phyloP scores from a whole-genome alignment of 192 early-diverging fungal genomes.

The Umbelopsis vinacea region DNA sequence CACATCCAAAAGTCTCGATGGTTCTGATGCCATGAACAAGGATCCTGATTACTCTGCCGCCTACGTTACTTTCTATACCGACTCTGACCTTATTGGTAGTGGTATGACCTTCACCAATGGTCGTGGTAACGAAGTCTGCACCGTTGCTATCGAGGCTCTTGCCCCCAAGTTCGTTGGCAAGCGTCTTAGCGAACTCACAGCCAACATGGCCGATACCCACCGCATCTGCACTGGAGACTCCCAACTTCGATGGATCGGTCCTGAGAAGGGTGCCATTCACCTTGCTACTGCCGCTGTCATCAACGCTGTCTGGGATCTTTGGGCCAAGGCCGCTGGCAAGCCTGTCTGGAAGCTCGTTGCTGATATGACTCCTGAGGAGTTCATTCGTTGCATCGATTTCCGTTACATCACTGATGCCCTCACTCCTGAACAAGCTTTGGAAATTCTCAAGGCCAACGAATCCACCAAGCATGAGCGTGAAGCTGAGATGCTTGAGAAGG shows the following conservation, averaged over 20 bases:
- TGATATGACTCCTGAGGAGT: constrained; percentile 48
- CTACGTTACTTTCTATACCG: constrained; percentile 44
- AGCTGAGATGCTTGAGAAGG: constrained; percentile 39
- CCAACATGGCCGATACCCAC: constrained; percentile 40
- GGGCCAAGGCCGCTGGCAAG: constrained; percentile 47
- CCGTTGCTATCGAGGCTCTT: constrained; percentile 40
- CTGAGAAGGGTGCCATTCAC: constrained; percentile 49
- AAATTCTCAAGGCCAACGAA: constrained; percentile 44
- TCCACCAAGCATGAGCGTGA: constrained; percentile 42
- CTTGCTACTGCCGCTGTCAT: constrained; percentile 49
- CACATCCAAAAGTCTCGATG: constrained; percentile 41
- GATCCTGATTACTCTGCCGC: constrained; percentile 49
- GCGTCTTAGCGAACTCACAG: constrained; percentile 24
- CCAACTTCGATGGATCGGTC: constrained; percentile 49
- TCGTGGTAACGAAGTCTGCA: constrained; percentile 43
- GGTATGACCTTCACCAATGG: constrained; percentile 47
- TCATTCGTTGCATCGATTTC: constrained; percentile 49
- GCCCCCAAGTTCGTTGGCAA: constrained; percentile 41
- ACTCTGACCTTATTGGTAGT: constrained; percentile 29
- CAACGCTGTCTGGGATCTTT: constrained; percentile 52
- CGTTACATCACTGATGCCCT: constrained; percentile 49
- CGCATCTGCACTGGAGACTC: constrained; percentile 42
- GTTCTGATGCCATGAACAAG: constrained; percentile 51
- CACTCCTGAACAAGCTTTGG: constrained; percentile 46
- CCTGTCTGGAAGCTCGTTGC: constrained; percentile 49